These are phyloP conservation scores for Diutina siamensis DNA, from an alignment of 1,139 yeast species.

Conservation along the genomic window DNA sequence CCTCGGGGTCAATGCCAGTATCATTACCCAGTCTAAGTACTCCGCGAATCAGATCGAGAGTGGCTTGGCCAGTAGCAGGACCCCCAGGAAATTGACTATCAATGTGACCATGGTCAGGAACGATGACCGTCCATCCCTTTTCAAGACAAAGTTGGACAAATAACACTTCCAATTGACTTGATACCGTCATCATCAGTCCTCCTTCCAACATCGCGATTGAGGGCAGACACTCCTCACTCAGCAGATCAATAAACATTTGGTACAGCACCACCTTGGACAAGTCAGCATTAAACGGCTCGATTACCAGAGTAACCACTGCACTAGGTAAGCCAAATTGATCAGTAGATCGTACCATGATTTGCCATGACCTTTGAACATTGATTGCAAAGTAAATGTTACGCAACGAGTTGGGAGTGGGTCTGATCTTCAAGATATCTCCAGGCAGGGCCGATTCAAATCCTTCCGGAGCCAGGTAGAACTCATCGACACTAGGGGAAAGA, in stretches of 20 bases:
- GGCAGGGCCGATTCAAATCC: neutral
- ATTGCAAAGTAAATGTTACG: conserved; percentile 5
- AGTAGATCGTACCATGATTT: conserved; percentile 16
- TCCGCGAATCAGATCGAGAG: conserved; percentile 11
- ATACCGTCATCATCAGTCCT: conserved; percentile 7
- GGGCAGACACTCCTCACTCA: conserved; percentile 9
- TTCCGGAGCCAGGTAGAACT: neutral
- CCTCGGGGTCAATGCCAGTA: conserved; percentile 10
- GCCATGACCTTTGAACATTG: conserved; percentile 4
- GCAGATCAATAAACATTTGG: conserved; percentile 10
- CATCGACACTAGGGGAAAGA: neutral
- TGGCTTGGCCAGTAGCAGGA: conserved; percentile 9
- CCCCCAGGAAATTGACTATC: conserved; percentile 10
- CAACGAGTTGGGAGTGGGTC: neutral
- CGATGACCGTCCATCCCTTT: conserved; percentile 10
- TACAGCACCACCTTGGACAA: conserved; percentile 9
- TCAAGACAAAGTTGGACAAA: conserved; percentile 8
- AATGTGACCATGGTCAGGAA: conserved; percentile 11
- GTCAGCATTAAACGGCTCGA: conserved; percentile 10
- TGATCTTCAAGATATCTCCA: neutral
- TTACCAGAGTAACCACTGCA: conserved; percentile 13
- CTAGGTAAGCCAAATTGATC: conserved; percentile 22
- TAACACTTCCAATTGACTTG: conserved; percentile 8
- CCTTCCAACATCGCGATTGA: conserved; percentile 9
- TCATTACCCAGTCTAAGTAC: conserved; percentile 8